Evolutionary conservation across 2,329 filamentous ascomycete genomes (phyloP), one percentile per base, ranked within the genome.

Genomic region (Trichoderma lentiforme): DNA sequence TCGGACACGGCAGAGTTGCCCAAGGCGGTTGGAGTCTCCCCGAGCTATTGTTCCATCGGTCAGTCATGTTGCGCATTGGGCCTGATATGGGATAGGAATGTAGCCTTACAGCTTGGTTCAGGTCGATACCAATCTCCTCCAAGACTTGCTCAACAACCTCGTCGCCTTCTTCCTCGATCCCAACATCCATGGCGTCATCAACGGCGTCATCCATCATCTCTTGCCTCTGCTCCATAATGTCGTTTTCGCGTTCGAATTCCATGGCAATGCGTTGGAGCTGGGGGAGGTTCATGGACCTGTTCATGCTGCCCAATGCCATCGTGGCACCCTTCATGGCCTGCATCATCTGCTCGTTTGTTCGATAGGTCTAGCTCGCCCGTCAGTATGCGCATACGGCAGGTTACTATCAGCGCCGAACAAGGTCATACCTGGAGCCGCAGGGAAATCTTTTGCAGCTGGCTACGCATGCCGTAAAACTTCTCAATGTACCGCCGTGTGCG

Each of bases 151-250:
- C 97, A 39, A 99, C 94, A 14, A 98, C 93, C 80, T 99, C 96
- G 77, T 99, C 96, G 39, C 95, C 93, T 81, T 98, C 96, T 77
- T 97, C 96, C 79, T 99, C 96, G 73, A 97, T 90, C 18, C 89
- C 90, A 47, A 97, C 86, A 28, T 97, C 96, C 77, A 96, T 98
- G 64, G 95, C 95, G 81, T 99, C 96, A 80, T 99, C 96, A 73
- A 99, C 96, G 24, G 94, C 95, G 82, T 98, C 96, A 80, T 98
- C 95, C 96, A 99, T 98, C 93, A 99, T 98, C 82, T 98, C 96
- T 81, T 98, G 95, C 75, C 96, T 89, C 83, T 98, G 94, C 77
- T 99, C 96, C 96, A 99, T 99, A 72, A 99, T 95, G 79, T 98
- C 96, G 83, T 98, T 99, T 83, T 99, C 96, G 78, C 93, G 92